Conservation (phyloP, 805 yeast species). For the Wickerhamiella dianesei region DNA sequence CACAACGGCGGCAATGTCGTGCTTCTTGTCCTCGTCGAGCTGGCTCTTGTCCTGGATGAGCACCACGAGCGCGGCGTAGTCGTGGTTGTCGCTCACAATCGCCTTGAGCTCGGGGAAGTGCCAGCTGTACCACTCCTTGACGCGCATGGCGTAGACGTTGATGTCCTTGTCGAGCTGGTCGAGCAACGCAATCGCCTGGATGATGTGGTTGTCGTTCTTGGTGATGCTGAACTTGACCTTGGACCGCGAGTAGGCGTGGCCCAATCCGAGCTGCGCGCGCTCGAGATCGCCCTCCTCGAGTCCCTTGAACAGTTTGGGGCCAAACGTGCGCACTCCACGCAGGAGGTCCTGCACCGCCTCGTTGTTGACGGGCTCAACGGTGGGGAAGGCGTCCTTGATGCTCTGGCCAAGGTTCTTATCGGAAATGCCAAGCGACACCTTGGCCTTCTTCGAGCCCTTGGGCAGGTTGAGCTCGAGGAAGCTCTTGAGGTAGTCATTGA, state of each 20-base stretch:
- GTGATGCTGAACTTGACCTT: slow-evolving; percentile 98
- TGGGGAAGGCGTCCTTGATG: slow-evolving; percentile 80
- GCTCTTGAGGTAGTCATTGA: slow-evolving; percentile 80
- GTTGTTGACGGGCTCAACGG: slow-evolving; percentile 76
- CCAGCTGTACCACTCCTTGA: slow-evolving; percentile 98
- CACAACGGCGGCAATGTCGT: slow-evolving; percentile 79
- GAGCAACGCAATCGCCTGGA: slow-evolving; percentile 93
- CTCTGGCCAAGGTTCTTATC: slow-evolving; percentile 95
- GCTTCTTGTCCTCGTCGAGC: slow-evolving; percentile 40
- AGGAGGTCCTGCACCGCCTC: slow-evolving; percentile 90
- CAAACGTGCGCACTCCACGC: slow-evolving; percentile 88
- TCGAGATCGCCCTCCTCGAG: slow-evolving; percentile 91
- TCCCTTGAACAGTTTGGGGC: slow-evolving; percentile 77
- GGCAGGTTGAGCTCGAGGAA: slow-evolving; percentile 86
- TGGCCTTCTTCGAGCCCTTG: slow-evolving; percentile 48
- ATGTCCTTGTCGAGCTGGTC: slow-evolving; percentile 97
- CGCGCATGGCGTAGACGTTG: slow-evolving; percentile 94
- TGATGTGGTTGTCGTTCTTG: slow-evolving; percentile 97
- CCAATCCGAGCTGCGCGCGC: slow-evolving; percentile 96
- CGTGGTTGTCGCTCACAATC: slow-evolving; percentile 78
- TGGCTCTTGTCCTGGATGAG: slow-evolving; percentile 78
- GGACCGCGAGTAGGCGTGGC: slow-evolving; percentile 98
- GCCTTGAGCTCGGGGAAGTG: slow-evolving; percentile 95
- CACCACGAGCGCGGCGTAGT: slow-evolving; percentile 68
- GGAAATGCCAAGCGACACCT: slow-evolving; percentile 71